Percentiles rank a stretch among this genome's conserved stretches.
These are phyloP conservation scores for Pontederia paniculata DNA, from an alignment of 176 grass and related monocot species.

Conservation along the genomic window DNA sequence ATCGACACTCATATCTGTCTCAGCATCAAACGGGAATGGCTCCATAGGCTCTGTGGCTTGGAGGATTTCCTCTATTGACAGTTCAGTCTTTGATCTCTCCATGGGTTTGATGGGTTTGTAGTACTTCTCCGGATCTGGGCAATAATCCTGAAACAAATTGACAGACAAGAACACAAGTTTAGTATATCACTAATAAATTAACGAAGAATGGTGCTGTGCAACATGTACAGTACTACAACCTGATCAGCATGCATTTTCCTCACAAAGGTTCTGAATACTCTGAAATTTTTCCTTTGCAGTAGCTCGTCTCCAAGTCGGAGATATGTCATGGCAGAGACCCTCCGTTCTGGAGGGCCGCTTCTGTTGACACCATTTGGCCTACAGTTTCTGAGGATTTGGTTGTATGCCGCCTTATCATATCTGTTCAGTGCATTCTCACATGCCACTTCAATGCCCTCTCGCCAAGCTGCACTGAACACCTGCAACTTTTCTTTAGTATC, in stretches of 20 bases:
- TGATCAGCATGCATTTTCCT: conserved; percentile 88
- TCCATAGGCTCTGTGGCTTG: conserved; percentile 29
- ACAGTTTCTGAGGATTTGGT: conserved; percentile 69
- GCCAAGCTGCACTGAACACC: conserved; percentile 83
- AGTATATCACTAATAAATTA: not conserved
- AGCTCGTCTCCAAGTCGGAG: conserved; percentile 58
- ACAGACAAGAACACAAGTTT: not conserved
- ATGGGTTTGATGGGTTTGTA: conserved; percentile 30
- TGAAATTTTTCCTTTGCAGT: conserved; percentile 46
- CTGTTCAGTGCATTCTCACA: conserved; percentile 66
- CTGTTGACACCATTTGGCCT: conserved; percentile 55
- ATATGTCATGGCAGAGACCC: conserved; percentile 67
- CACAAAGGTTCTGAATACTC: conserved; percentile 64
- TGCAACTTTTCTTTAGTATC: conserved; percentile 18
- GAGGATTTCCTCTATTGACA: conserved; percentile 34
- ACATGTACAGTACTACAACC: too few species aligned
- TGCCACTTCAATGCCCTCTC: conserved; percentile 61
- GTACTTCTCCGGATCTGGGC: conserved; percentile 35
- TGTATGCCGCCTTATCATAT: conserved; percentile 68
- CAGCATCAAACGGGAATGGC: conserved; percentile 42
- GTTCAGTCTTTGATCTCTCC: conserved; percentile 33
- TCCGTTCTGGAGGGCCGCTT: conserved; percentile 39
- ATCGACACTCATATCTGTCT: conserved; percentile 45
- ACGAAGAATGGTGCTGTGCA: too few species aligned
- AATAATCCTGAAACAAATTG: conserved; percentile 36